These are phyloP conservation scores for Anthoceros angustus DNA, from an alignment of 225 moss, liverwort and hornwort genomes.

Conservation along the genomic window DNA sequence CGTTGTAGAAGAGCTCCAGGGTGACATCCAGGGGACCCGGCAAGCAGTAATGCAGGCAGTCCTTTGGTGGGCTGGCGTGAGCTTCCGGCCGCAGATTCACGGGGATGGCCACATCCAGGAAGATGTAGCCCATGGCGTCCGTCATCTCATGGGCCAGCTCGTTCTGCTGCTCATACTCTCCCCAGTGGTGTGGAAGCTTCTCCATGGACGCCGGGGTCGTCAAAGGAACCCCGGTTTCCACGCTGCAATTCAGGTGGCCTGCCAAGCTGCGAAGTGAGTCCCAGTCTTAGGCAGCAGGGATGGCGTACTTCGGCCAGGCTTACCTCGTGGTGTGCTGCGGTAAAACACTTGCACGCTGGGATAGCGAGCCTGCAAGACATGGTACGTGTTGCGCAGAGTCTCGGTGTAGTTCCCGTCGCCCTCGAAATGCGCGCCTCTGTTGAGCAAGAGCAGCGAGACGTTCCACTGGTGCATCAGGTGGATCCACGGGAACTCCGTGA, in stretches of 20 bases:
- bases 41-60: conserved; percentile 13
- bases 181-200: conserved; percentile 7
- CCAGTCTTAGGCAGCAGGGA: too few relatives aligned
- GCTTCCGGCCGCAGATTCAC: conserved; percentile 10
- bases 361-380: conserved; percentile 10
- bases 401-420: neutral
- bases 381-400: neutral
- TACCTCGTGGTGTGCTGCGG: conserved; percentile 13
- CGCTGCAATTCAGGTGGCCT: conserved; percentile 7
- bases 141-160: neutral
- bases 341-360: conserved; percentile 8
- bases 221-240: neutral
- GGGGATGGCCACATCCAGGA: conserved; percentile 8
- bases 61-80: conserved; percentile 7
- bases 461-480: conserved; percentile 8
- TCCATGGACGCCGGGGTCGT: neutral
- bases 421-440: conserved; percentile 10
- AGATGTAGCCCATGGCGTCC: conserved; percentile 9
- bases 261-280: neutral
- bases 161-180: conserved; percentile 8
- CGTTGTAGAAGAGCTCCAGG: conserved; percentile 11
- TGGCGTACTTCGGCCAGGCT: neutral
- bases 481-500: conserved; percentile 4
- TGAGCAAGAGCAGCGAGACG: conserved; percentile 7
- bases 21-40: conserved; percentile 12